phyloP scores from a whole-genome alignment of 1,284 basidiomycete species.

The Malassezia vespertilionis region DNA sequence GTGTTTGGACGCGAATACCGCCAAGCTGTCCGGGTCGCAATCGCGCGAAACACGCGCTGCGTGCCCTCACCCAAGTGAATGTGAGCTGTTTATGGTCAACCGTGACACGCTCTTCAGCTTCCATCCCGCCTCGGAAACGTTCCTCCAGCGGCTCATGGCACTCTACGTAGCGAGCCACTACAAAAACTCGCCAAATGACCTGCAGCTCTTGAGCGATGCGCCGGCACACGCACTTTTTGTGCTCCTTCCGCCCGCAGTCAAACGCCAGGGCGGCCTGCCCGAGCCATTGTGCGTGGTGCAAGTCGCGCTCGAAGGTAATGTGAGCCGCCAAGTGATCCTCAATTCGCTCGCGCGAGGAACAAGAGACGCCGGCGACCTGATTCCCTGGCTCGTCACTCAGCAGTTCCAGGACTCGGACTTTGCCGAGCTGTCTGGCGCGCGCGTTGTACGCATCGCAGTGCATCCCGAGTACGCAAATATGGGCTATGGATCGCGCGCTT shows the following conservation, averaged over 20 bases:
- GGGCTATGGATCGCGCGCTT: constrained; percentile 90
- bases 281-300: constrained; percentile 73
- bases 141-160: constrained; percentile 96
- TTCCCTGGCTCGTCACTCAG: constrained; percentile 90
- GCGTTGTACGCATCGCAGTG: constrained; percentile 88
- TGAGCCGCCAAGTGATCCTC: constrained; percentile 73
- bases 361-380: constrained; percentile 85
- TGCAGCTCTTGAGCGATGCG: constrained; percentile 90
- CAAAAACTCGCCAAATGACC: constrained; percentile 97
- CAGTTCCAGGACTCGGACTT: constrained; percentile 97
- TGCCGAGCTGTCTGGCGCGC: constrained; percentile 72
- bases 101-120: constrained; percentile 94
- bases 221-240: constrained; percentile 96
- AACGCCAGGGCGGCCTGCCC: constrained; percentile 25
- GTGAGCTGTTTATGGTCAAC: constrained; percentile 90
- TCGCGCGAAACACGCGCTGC: constrained; percentile 13
- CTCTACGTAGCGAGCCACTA: constrained; percentile 95
- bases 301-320: constrained; percentile 88
- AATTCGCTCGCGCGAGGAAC: constrained; percentile 70
- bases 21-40: constrained; percentile 14
- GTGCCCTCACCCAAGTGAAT: constrained; percentile 74
- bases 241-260: constrained; percentile 60
- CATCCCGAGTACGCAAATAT: constrained; percentile 86
- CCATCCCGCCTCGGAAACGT: constrained; percentile 90
- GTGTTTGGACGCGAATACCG: constrained; percentile 60